phyloP scores from a whole-genome alignment of 2,329 filamentous ascomycete species.

The Teratosphaeriaceae sp. region DNA sequence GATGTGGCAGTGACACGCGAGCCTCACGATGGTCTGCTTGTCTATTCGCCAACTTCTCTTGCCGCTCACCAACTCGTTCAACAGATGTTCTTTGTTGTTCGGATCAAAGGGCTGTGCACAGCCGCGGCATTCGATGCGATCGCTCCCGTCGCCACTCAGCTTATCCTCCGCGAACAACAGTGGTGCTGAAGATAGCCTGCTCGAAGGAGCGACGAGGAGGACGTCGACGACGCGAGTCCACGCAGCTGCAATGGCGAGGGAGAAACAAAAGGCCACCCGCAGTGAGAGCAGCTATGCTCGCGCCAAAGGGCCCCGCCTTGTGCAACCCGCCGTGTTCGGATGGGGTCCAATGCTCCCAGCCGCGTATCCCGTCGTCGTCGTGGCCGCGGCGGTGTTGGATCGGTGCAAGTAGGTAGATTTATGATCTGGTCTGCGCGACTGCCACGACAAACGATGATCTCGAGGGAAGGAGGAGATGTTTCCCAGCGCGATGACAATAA shows the following conservation, averaged over 20 bases:
- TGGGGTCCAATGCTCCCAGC: slow-evolving; percentile 1
- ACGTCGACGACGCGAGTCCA: too few relatives aligned
- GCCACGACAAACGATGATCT: too few relatives aligned
- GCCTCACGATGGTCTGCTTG: too few relatives aligned
- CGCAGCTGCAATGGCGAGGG: not conserved
- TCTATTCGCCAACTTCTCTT: not conserved
- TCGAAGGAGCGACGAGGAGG: too few relatives aligned
- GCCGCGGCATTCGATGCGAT: slow-evolving; percentile 4
- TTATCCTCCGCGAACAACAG: not conserved
- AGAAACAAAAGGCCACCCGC: not conserved
- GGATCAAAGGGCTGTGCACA: slow-evolving; percentile 5
- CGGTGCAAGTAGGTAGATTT: too few relatives aligned
- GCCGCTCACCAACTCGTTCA: not conserved
- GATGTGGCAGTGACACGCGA: too few relatives aligned
- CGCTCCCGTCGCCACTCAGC: slow-evolving; percentile 4
- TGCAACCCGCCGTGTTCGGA: not conserved
- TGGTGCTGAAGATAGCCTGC: too few relatives aligned
- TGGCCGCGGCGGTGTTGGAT: not conserved
- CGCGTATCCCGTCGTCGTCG: not conserved
- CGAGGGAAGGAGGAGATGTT: too few relatives aligned
- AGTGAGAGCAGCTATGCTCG: slow-evolving; percentile 2
- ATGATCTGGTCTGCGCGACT: too few relatives aligned
- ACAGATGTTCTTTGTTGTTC: slow-evolving; percentile 7
- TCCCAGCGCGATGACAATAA: slow-evolving; percentile 1
- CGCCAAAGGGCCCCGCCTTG: slow-evolving; percentile 4